Percentiles rank a stretch among this genome's conserved stretches.
phyloP scores from a whole-genome alignment of 768 basidiomycete genomes.

The Amanita subjunquillea region DNA sequence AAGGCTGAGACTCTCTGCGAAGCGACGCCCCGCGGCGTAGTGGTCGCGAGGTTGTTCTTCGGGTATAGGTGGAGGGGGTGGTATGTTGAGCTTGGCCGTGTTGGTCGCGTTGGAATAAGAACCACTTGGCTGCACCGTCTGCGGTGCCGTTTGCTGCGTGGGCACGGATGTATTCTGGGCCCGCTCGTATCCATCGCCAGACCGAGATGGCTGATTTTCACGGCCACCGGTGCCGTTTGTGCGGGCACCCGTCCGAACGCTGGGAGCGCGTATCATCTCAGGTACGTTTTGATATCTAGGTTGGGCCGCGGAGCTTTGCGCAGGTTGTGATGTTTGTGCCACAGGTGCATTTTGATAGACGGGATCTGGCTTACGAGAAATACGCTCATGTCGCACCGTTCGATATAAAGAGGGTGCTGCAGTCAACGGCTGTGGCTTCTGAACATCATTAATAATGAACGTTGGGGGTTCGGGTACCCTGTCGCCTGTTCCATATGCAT shows the following conservation, averaged over 20 bases:
- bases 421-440: conserved; percentile 12
- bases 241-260: background rate
- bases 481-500: conserved; percentile 80
- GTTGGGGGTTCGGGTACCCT: conserved; percentile 67
- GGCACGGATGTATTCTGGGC: background rate
- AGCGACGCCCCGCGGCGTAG: background rate
- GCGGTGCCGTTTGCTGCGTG: background rate
- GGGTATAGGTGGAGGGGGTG: conserved; percentile 1
- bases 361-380: conserved; percentile 3
- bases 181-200: background rate
- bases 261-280: background rate
- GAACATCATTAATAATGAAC: conserved; percentile 58
- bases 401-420: background rate
- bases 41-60: background rate
- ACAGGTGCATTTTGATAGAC: conserved; percentile 2
- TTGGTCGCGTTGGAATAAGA: background rate
- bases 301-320: background rate
- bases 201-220: background rate
- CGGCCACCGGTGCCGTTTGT: background rate
- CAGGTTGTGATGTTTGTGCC: conserved; percentile 7
- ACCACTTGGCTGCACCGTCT: background rate
- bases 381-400: background rate
- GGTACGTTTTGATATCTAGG: conserved; percentile 15
- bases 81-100: background rate
- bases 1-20: conserved; percentile 4